phyloP scores from a whole-genome alignment of 129 eudicot genomes.

The Tanacetum coccineum region DNA sequence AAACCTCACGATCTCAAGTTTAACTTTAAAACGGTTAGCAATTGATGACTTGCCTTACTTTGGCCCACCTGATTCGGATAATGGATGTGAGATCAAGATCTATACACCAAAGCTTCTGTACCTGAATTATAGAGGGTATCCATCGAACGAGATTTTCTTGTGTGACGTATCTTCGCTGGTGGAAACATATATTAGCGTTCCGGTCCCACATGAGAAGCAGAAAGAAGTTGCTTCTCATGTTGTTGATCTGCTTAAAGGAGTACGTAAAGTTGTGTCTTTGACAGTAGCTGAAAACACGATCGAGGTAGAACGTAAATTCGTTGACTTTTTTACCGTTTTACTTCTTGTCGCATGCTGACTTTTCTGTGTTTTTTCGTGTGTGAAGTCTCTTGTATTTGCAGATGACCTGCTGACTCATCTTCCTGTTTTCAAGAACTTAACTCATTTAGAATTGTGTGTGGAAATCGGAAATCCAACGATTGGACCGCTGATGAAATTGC shows the following conservation, averaged over 20 bases:
- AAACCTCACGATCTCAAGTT: conserved; percentile 39
- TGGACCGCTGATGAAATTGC: conserved; percentile 40
- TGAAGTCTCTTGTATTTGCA: conserved; percentile 52
- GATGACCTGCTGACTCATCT: conserved; percentile 36
- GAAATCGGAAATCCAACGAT: conserved; percentile 33
- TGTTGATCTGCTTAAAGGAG: conserved; percentile 37
- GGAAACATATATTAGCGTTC: conserved; percentile 47
- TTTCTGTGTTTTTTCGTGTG: background rate
- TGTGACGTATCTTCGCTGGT: conserved; percentile 35
- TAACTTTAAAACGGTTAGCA: conserved; percentile 46
- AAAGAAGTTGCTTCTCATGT: conserved; percentile 45
- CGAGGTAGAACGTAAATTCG: conserved; percentile 37
- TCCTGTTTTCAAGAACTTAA: conserved; percentile 52
- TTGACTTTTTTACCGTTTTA: background rate
- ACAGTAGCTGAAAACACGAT: conserved; percentile 42
- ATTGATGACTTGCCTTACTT: conserved; percentile 60
- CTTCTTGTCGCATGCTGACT: conserved; percentile 16
- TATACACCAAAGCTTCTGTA: conserved; percentile 40
- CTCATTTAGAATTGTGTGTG: conserved; percentile 52
- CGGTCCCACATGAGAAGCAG: conserved; percentile 29
- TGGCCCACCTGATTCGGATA: conserved; percentile 42
- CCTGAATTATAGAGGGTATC: conserved; percentile 45
- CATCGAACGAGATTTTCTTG: conserved; percentile 40
- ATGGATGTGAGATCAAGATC: conserved; percentile 47
- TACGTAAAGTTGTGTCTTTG: conserved; percentile 34